Evolutionary conservation across 2,329 filamentous ascomycete species (phyloP), one percentile per base, ranked within the genome.

Genomic region (Penicillium palitans): DNA sequence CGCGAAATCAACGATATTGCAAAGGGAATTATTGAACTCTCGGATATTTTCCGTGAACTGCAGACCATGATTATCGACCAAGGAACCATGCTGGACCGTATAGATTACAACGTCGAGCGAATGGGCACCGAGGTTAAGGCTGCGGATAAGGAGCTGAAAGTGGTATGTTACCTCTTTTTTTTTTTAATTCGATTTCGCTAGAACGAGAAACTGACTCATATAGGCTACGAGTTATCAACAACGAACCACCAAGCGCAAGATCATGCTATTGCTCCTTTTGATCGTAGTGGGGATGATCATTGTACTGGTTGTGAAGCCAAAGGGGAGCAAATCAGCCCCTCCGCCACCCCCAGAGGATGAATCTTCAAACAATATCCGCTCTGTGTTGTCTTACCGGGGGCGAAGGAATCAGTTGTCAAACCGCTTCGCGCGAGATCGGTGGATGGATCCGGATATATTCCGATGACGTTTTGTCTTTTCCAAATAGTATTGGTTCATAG

Each of bases 1-100:
- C 88, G 90, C 41, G 95, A 98, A 76, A 99, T 99, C 69, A 96
- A 96, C 71, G 93, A 97, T 68, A 99, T 99, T 63, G 95, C 95
- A 2, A 93, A 97, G 73, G 93, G 95, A 58, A 98, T 99, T 75
- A 98, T 99, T 70, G 93, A 98, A 72, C 81, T 99, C 8, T 91
- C 93, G 4, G 95, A 97, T 73, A 91, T 99, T 51, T 99, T 99
- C 80, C 91, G 96, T 61, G 95, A 99, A 70, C 80, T 99, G 31
- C 95, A 99, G 76, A 88, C 83, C 48, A 98, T 99, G 93, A 91
- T 96, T 67, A 93, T 96, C 65, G 90, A 95, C 71, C 90, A 95
- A 74, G 91, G 91, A 53, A 95, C 91, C 15, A 90, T 96, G 84
- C 83, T 96, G 24, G 93, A 96, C 75, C 88, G 95, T 70, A 96